Evolutionary conservation across 164 flowering plant species (phyloP).

Genomic region (Tetrastigma voinierianum): DNA sequence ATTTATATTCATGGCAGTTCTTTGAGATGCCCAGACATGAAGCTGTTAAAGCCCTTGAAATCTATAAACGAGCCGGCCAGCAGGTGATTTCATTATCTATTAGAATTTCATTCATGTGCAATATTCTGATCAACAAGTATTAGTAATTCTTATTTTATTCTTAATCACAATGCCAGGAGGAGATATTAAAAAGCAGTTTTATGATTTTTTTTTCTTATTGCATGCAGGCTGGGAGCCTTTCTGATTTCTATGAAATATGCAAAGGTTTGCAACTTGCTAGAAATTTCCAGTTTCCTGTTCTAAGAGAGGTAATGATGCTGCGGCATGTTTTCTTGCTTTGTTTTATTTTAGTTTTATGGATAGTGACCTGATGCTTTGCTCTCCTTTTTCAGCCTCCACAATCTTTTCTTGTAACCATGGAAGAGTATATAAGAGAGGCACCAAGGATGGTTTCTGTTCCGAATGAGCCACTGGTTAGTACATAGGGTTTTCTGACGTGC

Average conservation of each 20-base stretch:
- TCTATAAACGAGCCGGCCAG: conserved; percentile 94
- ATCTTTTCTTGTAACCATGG: conserved; percentile 94
- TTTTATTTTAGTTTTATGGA: background rate
- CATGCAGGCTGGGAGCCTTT: conserved; percentile 80
- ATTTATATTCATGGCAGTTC: conserved; percentile 55
- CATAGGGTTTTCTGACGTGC: background rate
- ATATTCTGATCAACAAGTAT: too few species aligned
- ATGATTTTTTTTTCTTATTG: background rate
- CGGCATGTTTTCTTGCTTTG: background rate
- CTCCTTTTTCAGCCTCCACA: conserved; percentile 82
- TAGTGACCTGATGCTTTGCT: conserved; percentile 2
- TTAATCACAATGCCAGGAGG: too few species aligned
- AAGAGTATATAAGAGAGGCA: conserved; percentile 96
- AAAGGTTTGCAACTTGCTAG: conserved; percentile 97
- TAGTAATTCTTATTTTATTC: background rate
- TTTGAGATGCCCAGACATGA: conserved; percentile 99
- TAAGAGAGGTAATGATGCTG: conserved; percentile 67
- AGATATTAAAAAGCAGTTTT: background rate
- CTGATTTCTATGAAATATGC: conserved; percentile 92
- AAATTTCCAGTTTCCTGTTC: conserved; percentile 93
- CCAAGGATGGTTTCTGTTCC: conserved; percentile 84
- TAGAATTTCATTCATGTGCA: too few species aligned
- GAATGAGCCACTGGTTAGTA: conserved; percentile 76
- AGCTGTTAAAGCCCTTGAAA: conserved; percentile 92
- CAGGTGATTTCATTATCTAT: conserved; percentile 48